Percentiles rank a stretch among this genome's conserved stretches.
These are phyloP conservation scores for Pythium phragmiticola DNA, from an alignment of 352 stramenopile species.

Conservation along the genomic window DNA sequence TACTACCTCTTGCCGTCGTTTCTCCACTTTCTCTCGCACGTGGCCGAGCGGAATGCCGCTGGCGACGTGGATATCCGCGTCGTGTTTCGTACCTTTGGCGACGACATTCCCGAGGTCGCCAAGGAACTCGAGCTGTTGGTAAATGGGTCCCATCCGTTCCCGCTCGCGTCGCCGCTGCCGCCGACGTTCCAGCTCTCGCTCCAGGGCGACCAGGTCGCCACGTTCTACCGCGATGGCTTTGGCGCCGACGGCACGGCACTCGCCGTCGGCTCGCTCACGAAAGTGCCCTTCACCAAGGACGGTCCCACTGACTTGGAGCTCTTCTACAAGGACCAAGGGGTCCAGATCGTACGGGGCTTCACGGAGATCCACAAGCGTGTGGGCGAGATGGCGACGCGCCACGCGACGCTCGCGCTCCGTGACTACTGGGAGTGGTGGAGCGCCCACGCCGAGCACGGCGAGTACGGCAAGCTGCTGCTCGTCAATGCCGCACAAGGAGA, in stretches of 20 bases:
- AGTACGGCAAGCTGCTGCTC: slow-evolving; percentile 79
- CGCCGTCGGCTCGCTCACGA: slow-evolving; percentile 57
- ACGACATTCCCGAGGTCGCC: slow-evolving; percentile 74
- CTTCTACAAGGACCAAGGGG: slow-evolving; percentile 39
- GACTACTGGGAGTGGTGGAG: slow-evolving; percentile 89
- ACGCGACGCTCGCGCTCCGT: slow-evolving; percentile 58
- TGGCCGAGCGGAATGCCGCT: slow-evolving; percentile 30
- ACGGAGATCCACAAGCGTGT: slow-evolving; percentile 33
- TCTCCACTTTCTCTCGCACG: slow-evolving; percentile 57
- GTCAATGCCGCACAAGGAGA: slow-evolving; percentile 30
- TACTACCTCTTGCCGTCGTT: slow-evolving; percentile 87
- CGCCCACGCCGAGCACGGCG: slow-evolving; percentile 63
- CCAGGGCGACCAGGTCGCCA: slow-evolving; percentile 37
- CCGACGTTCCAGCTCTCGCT: slow-evolving; percentile 48
- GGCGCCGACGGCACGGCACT: slow-evolving; percentile 51
- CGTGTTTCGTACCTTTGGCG: slow-evolving; percentile 80
- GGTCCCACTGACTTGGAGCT: slow-evolving; percentile 27
- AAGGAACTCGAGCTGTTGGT: slow-evolving; percentile 72
- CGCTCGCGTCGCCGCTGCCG: slow-evolving; percentile 35
- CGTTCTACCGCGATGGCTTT: slow-evolving; percentile 79
- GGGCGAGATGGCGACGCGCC: slow-evolving; percentile 32
- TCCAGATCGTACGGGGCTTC: slow-evolving; percentile 65
- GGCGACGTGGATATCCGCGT: slow-evolving; percentile 44
- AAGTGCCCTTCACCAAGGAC: slow-evolving; percentile 53
- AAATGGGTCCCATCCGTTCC: slow-evolving; percentile 59